Conservation (phyloP, 2,329 filamentous ascomycete species). For the Furcasterigmium furcatum region DNA sequence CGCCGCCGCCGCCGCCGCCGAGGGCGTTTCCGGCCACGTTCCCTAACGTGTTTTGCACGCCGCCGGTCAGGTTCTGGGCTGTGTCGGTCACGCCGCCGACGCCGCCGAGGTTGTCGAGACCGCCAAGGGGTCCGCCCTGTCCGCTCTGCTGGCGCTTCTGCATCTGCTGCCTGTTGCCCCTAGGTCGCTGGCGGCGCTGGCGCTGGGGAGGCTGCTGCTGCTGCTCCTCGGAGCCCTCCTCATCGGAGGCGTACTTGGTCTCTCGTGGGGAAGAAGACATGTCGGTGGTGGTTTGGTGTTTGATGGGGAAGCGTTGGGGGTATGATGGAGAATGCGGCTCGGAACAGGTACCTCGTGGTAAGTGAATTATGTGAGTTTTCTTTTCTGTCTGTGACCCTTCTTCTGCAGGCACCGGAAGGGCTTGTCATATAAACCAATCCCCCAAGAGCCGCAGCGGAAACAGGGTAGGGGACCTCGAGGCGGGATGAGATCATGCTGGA, state of each 20-base stretch:
- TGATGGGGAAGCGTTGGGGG: not conserved
- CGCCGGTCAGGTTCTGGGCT: conserved; percentile 30
- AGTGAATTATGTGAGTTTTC: conserved; percentile 5
- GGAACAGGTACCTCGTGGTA: no score
- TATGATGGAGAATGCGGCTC: no score
- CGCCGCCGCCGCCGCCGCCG: conserved; percentile 23
- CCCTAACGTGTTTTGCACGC: conserved; percentile 37
- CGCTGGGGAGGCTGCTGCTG: conserved; percentile 16
- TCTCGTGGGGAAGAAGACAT: conserved; percentile 26
- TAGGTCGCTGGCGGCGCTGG: conserved; percentile 14
- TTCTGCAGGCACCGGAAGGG: conserved; percentile 4
- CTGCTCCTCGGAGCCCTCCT: conserved; percentile 24
- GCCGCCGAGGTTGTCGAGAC: conserved; percentile 11
- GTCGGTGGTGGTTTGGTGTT: conserved; percentile 6
- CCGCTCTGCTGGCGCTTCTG: conserved; percentile 13
- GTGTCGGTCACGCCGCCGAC: conserved; percentile 31
- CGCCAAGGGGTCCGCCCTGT: conserved; percentile 26
- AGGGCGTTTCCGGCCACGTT: conserved; percentile 32
- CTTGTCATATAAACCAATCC: conserved; percentile 13
- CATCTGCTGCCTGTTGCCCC: conserved; percentile 17
- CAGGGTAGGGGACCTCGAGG: conserved; percentile 9
- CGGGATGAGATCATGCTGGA: conserved; percentile 16
- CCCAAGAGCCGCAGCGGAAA: conserved; percentile 10
- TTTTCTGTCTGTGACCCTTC: not conserved
- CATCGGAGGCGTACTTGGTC: conserved; percentile 31